phyloP scores from a whole-genome alignment of 148 eudicot species.

The Polygonum aviculare region DNA sequence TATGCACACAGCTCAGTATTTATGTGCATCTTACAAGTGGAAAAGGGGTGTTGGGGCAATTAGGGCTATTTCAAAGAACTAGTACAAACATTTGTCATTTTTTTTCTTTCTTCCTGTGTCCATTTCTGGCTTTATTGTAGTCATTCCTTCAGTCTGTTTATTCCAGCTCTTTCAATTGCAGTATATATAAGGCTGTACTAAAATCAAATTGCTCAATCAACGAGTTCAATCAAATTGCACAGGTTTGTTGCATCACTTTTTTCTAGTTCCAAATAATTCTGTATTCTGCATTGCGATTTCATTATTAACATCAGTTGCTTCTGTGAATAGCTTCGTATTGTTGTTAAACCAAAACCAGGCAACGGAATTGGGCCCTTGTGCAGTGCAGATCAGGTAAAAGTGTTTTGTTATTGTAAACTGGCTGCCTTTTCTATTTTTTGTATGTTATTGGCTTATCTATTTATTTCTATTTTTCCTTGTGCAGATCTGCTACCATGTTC shows the following conservation, averaged over 20 bases:
- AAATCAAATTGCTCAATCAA: slow-evolving; percentile 72
- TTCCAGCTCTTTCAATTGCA: slow-evolving; percentile 29
- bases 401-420: neutral
- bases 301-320: neutral
- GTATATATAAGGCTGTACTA: slow-evolving; percentile 67
- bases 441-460: neutral
- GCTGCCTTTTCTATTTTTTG: neutral
- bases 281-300: neutral
- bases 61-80: neutral
- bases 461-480: slow-evolving; percentile 13
- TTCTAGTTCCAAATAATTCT: slow-evolving; percentile 5
- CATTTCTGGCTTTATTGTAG: neutral
- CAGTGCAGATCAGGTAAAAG: slow-evolving; percentile 76
- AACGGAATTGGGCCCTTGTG: slow-evolving; percentile 82
- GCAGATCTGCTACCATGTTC: slow-evolving; percentile 94
- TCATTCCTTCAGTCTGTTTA: neutral
- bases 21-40: neutral
- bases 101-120: neutral
- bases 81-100: neutral
- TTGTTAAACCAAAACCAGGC: slow-evolving; percentile 78
- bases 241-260: slow-evolving; percentile 44
- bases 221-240: slow-evolving; percentile 89
- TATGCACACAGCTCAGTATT: neutral
- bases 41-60: neutral
- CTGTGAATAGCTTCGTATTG: slow-evolving; percentile 60